Evolutionary conservation across 108 stramenopile genomes (phyloP).

Genomic region (Cyclotella kingstonii): DNA sequence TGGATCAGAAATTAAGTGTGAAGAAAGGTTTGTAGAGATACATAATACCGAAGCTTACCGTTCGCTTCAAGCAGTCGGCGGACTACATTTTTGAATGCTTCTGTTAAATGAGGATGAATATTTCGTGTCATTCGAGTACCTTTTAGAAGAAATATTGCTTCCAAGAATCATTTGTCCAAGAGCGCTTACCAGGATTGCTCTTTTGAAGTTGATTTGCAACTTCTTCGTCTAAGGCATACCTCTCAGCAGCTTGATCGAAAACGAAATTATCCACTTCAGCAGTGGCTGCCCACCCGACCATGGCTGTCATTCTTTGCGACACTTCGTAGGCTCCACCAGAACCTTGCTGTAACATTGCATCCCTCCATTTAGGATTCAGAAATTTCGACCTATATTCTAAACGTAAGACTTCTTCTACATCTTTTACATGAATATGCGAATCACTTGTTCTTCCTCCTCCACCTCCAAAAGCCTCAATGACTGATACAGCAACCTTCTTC

Average conservation of each 20-base stretch:
- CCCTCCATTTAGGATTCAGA: slow-evolving; percentile 86
- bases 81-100: slow-evolving; percentile 76
- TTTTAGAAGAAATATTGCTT: background rate
- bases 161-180: background rate
- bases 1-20: no score
- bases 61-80: slow-evolving; percentile 71
- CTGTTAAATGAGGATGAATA: background rate
- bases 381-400: slow-evolving; percentile 86
- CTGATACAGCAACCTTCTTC: slow-evolving; percentile 69
- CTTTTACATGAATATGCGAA: slow-evolving; percentile 59
- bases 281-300: slow-evolving; percentile 82
- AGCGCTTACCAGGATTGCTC: slow-evolving; percentile 60
- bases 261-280: slow-evolving; percentile 77
- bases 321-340: slow-evolving; percentile 88
- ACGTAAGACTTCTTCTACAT: slow-evolving; percentile 84
- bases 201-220: slow-evolving; percentile 76
- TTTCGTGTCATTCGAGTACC: background rate
- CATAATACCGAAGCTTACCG: slow-evolving; percentile 25
- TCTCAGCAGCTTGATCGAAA: slow-evolving; percentile 85
- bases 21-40: background rate
- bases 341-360: slow-evolving; percentile 83
- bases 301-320: slow-evolving; percentile 82
- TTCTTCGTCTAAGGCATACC: slow-evolving; percentile 84
- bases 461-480: slow-evolving; percentile 80
- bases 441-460: slow-evolving; percentile 28